Evolutionary conservation across 345 rosid genomes (phyloP), one percentile per base, ranked within the genome.

Genomic region (Turnera subulata): DNA sequence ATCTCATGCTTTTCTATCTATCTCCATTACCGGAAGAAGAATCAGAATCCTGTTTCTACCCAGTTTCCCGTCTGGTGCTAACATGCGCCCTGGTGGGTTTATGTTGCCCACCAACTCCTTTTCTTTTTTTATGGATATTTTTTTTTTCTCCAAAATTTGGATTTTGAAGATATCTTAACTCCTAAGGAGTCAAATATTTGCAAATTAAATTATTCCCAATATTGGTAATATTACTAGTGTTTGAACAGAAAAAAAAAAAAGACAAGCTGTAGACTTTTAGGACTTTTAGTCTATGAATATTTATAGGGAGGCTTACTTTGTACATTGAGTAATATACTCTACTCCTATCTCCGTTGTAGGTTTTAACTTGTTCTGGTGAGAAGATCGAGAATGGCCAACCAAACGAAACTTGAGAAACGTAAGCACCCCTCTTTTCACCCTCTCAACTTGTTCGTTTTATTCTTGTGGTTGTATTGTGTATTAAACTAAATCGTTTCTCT

Each of bases 381-480:
- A 53, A 58, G 63, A 60, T 60, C 53, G 18, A 58, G 37, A 45
- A 78, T 78, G 82, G 73, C 77, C 25, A 65, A 70, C 21, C 60
- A 47, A 44, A 59, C 42, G 43, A 67, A 29, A 37, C 35, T 63
- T 13, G 68, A 66, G 40, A 69, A 56, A 53, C 59, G 77, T 72
- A 68, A 46, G 23, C 54, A 47, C 22, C 22, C 40, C 22, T 48
- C 21, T 33, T 23, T 22, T n/a, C n/a, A 19, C 12, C n/a, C 20
- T n/a, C n/a, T n/a, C 20, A 16, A 9, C 23, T 35, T 23, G 22
- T 43, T 12, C 23, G 5, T 14, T 14, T 21, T 23, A 16, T 38
- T 37, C 35, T 29, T 3, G 4, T 29, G 8, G 35, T 29, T 29
- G 35, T 29, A 29, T 4, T 29, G 35, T 29, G 35, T 29, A 8